Evolutionary conservation across 768 basidiomycete genomes (phyloP), one percentile per base, ranked within the genome.

Genomic region (Hypholoma fasciculare): DNA sequence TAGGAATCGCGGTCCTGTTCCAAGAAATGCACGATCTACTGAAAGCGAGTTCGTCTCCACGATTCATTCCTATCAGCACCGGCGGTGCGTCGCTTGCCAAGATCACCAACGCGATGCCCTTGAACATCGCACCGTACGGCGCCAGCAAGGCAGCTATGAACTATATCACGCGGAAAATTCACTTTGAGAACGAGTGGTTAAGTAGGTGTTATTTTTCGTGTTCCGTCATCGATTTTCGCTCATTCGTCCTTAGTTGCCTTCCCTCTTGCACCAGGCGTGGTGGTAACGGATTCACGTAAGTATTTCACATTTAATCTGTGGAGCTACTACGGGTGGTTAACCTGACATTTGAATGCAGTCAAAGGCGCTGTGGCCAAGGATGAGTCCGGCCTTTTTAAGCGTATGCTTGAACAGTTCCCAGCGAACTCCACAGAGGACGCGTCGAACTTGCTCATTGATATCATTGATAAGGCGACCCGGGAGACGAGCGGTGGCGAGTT

Each of bases 131-230:
- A 5, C 19, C 16, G 13, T 60, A 60, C 30, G 39, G 54, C 12
- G 36, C 59, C 4, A 47, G 39, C 13, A 60, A 60, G 27, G 54
- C 59, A 4, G 42, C 54, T 14, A 20, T 60, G 30, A 60, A 60
- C n/a, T 60, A 30, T 12, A 26, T 60, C 9, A 17, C 59, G 1
- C 42, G 59, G 1, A 60, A 52, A 36, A 60, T 60, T 4, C 59
- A 60, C 27, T 60, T 60, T 19, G 59, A 60, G 43, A 60, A 60
- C 40, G 54, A 56, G n/a, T 60, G 59, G 59, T 40, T 60, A 4
- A 37, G 59, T 56, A 7, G 2, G 59, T 52, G 23, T 7, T 37
- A 20, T 36, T 37, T 3, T 7, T 7, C 17, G 17, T n/a, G 17
- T 46, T 19, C 11, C 17, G 17, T 17, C 20, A 17, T 13, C 8